phyloP scores from a whole-genome alignment of 2,329 filamentous ascomycete genomes.

The Stagonosporopsis cucurbitacearum region DNA sequence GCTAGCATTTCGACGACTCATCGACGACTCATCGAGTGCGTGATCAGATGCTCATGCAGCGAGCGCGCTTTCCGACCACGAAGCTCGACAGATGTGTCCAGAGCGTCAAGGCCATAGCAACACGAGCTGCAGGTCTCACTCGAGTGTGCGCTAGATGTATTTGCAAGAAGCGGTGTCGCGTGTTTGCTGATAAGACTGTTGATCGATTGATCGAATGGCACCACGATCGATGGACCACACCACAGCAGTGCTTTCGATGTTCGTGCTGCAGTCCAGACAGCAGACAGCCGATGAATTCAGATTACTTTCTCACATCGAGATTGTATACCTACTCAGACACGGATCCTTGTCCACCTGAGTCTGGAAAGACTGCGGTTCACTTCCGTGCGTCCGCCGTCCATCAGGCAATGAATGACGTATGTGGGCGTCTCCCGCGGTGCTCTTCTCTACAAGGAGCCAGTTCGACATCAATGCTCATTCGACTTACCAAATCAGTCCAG shows the following conservation, averaged over 20 bases:
- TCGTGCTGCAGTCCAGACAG: neutral
- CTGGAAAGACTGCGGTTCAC: neutral
- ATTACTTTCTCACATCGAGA: no score
- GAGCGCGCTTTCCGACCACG: neutral
- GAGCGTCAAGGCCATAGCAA: neutral
- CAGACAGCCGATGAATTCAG: neutral
- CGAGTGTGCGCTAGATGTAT: neutral
- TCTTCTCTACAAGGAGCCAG: neutral
- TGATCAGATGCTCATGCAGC: neutral
- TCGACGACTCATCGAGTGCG: neutral
- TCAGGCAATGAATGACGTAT: slow-evolving; percentile 12
- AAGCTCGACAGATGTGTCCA: neutral
- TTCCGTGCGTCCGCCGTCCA: slow-evolving; percentile 4
- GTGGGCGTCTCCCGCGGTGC: neutral
- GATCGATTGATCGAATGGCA: neutral
- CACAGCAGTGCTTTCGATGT: neutral
- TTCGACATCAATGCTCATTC: neutral
- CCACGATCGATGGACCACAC: neutral
- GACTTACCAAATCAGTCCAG: neutral
- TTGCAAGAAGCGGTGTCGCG: slow-evolving; percentile 5
- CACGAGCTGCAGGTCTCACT: neutral
- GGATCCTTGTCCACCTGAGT: neutral
- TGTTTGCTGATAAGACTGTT: neutral
- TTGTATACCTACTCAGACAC: neutral
- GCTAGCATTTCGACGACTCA: no score